Evolutionary conservation across 352 stramenopile species (phyloP).

Genomic region (Globisporangium viniferum): DNA sequence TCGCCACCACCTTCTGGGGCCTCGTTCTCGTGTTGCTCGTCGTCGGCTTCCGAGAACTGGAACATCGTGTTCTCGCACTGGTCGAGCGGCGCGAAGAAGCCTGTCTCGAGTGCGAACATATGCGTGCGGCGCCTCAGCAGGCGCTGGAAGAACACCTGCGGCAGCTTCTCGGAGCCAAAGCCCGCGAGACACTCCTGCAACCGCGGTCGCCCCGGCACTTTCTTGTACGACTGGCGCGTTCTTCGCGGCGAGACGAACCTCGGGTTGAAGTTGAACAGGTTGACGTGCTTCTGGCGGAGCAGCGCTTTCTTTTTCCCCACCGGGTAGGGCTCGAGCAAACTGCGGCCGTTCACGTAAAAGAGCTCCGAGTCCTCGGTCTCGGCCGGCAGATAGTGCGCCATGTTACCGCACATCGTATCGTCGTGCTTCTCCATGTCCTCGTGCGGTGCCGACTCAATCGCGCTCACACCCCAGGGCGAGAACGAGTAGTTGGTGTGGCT

Average conservation of each 20-base stretch:
- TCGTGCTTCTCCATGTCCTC: slow-evolving; percentile 51
- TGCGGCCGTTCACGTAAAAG: slow-evolving; percentile 58
- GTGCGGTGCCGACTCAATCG: slow-evolving; percentile 44
- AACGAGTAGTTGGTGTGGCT: slow-evolving; percentile 52
- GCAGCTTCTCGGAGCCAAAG: slow-evolving; percentile 30
- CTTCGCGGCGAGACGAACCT: slow-evolving; percentile 6
- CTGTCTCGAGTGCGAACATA: slow-evolving; percentile 25
- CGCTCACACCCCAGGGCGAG: slow-evolving; percentile 57
- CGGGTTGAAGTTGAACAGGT: slow-evolving; percentile 15
- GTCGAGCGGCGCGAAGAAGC: slow-evolving; percentile 17
- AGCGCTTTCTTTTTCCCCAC: slow-evolving; percentile 27
- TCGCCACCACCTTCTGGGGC: neutral
- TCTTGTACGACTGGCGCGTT: slow-evolving; percentile 7
- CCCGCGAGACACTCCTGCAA: slow-evolving; percentile 41
- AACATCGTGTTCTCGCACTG: slow-evolving; percentile 16
- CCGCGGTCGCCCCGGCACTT: slow-evolving; percentile 2
- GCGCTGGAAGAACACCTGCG: slow-evolving; percentile 23
- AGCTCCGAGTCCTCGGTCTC: slow-evolving; percentile 28
- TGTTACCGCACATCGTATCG: slow-evolving; percentile 62
- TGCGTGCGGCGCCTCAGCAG: slow-evolving; percentile 36
- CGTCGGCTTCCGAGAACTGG: neutral
- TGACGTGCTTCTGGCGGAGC: slow-evolving; percentile 4
- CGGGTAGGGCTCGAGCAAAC: slow-evolving; percentile 47
- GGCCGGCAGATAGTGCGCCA: slow-evolving; percentile 55
- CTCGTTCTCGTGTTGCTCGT: neutral